Evolutionary conservation across 768 basidiomycete species (phyloP).

Genomic region (Hemileccinum rubropunctum): DNA sequence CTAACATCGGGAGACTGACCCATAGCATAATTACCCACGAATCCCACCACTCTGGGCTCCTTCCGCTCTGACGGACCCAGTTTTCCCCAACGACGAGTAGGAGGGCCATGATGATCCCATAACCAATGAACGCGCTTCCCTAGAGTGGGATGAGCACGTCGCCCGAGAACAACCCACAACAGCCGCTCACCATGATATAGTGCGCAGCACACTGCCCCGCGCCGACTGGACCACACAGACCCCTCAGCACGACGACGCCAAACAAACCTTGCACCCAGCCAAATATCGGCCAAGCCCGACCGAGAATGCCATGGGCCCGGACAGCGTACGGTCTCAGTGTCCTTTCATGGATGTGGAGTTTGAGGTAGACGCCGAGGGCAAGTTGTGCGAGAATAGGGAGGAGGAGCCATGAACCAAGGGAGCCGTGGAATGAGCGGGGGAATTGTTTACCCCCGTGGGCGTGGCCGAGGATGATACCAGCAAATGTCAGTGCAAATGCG

Average conservation of each 20-base stretch:
- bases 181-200: constrained; percentile 63
- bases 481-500: constrained; percentile 66
- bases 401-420: constrained; percentile 51
- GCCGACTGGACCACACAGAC: constrained; percentile 71
- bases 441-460: constrained; percentile 82
- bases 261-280: constrained; percentile 92
- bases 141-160: constrained; percentile 15
- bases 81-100: constrained; percentile 72
- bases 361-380: constrained; percentile 81
- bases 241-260: constrained; percentile 69
- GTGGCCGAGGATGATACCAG: constrained; percentile 81
- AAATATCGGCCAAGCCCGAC: constrained; percentile 78
- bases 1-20: constrained; percentile 36
- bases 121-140: constrained; percentile 89
- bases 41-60: constrained; percentile 85
- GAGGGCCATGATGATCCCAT: constrained; percentile 78
- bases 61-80: constrained; percentile 69
- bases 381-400: constrained; percentile 67
- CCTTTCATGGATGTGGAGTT: constrained; percentile 84
- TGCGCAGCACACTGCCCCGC: constrained; percentile 87
- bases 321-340: constrained; percentile 72
- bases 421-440: constrained; percentile 69
- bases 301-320: constrained; percentile 69
- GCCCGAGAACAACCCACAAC: not conserved
- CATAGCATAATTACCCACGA: constrained; percentile 62